Percentiles rank a stretch among this genome's conserved stretches.
These are phyloP conservation scores for Emergomyces pasteurianus DNA, from an alignment of 2,329 filamentous ascomycete genomes.

Conservation along the genomic window DNA sequence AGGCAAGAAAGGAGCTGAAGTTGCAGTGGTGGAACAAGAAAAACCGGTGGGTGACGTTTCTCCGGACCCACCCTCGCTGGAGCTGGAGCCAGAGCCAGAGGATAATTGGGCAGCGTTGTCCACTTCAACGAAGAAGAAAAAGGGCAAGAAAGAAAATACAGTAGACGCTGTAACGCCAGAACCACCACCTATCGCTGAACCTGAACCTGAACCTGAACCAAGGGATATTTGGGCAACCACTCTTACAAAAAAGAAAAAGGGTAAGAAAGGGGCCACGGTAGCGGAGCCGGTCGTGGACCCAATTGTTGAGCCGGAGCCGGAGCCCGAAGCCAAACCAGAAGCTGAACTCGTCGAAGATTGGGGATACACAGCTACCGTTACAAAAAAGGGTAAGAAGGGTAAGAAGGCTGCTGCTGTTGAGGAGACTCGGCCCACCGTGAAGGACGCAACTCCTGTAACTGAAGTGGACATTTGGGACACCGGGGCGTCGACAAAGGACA, in stretches of 20 bases:
- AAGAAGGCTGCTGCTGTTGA: slow-evolving; percentile 14
- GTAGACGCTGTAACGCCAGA: slow-evolving; percentile 29
- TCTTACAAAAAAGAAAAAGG: slow-evolving; percentile 34
- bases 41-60: slow-evolving; percentile 23
- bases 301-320: slow-evolving; percentile 10
- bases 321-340: slow-evolving; percentile 15
- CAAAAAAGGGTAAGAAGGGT: slow-evolving; percentile 22
- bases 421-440: slow-evolving; percentile 7
- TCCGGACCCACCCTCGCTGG: slow-evolving; percentile 2
- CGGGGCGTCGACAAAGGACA: slow-evolving; percentile 15
- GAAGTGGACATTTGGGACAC: slow-evolving; percentile 22
- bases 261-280: slow-evolving; percentile 30
- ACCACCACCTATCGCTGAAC: slow-evolving; percentile 4
- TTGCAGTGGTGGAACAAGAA: slow-evolving; percentile 28
- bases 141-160: slow-evolving; percentile 31
- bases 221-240: slow-evolving; percentile 9
- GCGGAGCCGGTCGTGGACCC: slow-evolving; percentile 6
- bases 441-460: slow-evolving; percentile 16
- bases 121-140: neutral
- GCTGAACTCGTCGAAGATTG: slow-evolving; percentile 20
- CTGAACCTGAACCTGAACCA: slow-evolving; percentile 7
- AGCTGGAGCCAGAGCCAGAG: slow-evolving; percentile 16
- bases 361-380: slow-evolving; percentile 17
- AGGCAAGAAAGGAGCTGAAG: slow-evolving; percentile 36
- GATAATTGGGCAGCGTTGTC: slow-evolving; percentile 19